Evolutionary conservation across 345 rosid genomes (phyloP).

Genomic region (Brassica rapa): DNA sequence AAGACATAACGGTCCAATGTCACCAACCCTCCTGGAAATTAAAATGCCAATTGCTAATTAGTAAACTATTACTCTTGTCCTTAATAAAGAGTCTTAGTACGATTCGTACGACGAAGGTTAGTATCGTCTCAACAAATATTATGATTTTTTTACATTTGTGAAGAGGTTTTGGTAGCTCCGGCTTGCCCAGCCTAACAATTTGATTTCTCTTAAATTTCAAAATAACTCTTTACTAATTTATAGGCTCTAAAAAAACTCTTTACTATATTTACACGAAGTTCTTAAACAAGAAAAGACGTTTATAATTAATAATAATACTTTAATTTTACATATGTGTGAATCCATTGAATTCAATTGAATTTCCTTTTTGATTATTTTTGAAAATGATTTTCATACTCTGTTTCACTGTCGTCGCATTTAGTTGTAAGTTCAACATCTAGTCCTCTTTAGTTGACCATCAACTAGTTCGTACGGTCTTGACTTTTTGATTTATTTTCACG

Average conservation of each 20-base stretch:
- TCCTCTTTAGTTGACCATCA: slow-evolving; percentile 36
- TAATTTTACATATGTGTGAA: background rate
- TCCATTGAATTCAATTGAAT: background rate
- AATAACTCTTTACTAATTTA: background rate
- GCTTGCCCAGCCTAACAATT: background rate
- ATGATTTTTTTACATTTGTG: background rate
- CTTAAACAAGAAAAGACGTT: background rate
- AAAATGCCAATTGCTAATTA: slow-evolving; percentile 13
- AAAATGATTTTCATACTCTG: background rate
- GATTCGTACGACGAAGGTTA: slow-evolving; percentile 30
- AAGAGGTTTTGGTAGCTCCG: background rate
- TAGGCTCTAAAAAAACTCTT: no score
- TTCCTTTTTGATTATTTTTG: background rate
- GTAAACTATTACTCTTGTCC: slow-evolving; percentile 4
- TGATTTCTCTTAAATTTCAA: background rate
- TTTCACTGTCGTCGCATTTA: slow-evolving; percentile 16
- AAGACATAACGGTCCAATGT: slow-evolving; percentile 37
- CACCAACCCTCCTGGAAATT: slow-evolving; percentile 28
- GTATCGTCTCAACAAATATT: slow-evolving; percentile 13
- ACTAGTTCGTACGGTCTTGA: slow-evolving; percentile 10
- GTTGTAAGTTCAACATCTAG: slow-evolving; percentile 24
- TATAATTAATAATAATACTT: background rate
- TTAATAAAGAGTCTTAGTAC: slow-evolving; percentile 16
- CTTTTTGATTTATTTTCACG: slow-evolving; percentile 14
- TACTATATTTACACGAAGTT: background rate